Evolutionary conservation across 1,284 basidiomycete species (phyloP), one percentile per base, ranked within the genome.

Genomic region (Pseudozyma pruni): DNA sequence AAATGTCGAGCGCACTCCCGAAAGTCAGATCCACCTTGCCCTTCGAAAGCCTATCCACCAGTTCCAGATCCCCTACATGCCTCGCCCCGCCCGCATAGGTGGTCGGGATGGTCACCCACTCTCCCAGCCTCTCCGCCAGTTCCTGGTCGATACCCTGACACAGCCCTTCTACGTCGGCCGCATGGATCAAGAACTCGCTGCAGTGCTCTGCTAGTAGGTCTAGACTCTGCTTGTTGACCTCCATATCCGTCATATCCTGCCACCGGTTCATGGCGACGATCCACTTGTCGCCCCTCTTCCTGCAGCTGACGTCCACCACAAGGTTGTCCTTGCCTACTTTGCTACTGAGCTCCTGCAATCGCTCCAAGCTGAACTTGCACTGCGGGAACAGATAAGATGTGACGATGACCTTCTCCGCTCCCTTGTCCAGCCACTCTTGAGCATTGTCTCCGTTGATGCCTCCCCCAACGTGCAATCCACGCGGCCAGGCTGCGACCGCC

Each of bases 181-280:
- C 95, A 83, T 98, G 96, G 39, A 99, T 88, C 34, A 99, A 84
- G 75, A 98, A 93, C 83, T 98, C 96, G 75, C 93, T 95, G 53
- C 73, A 77, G 35, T 78, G 61, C 9, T 50, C 46, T 4, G 62
- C 63, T 4, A 76, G 42, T 35, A 61, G 29, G 10, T 69, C 59
- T 16, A 78, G 46, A 16, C 54, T 53, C 27, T 46, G 35, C 46
- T 54, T 40, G 60, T 87, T 90, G 17, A 99, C 91, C 78, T 91
- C 90, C 89, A 93, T 93, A 78, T 98, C 92, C 0, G 96, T 98
- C 51, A 97, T 87, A 56, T 91, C 90, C 83, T 97, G 94, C 96
- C 96, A 99, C 79, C 94, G 92, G 84, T 98, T 97, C 94, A 96
- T 98, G 0, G 96, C 94, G 8, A 99, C 91, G 33, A 94, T 86